Conservation (phyloP, 495 filamentous ascomycete genomes). For the Darksidea phi region DNA sequence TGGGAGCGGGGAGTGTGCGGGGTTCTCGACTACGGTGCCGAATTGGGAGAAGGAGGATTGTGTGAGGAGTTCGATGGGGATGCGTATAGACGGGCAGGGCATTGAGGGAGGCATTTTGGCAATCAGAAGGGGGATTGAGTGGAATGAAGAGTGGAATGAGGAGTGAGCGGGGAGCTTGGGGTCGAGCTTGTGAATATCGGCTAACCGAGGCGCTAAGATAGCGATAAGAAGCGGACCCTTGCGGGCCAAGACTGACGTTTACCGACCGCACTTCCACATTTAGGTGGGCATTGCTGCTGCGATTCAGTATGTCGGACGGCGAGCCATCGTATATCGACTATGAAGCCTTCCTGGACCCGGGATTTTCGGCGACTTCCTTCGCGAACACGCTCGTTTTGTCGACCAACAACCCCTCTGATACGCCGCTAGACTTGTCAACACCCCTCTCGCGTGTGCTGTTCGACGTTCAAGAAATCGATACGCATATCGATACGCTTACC, state of each 20-base stretch:
- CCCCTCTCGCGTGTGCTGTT: constrained; percentile 93
- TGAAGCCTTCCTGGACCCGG: constrained; percentile 81
- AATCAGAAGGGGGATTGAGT: background rate
- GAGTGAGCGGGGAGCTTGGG: background rate
- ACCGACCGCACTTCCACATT: background rate
- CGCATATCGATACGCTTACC: constrained; percentile 86
- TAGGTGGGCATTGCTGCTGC: background rate
- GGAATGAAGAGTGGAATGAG: background rate
- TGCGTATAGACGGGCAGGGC: constrained; percentile 31
- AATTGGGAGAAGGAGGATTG: constrained; percentile 70
- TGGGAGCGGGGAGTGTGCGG: constrained; percentile 49
- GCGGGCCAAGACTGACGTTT: constrained; percentile 3
- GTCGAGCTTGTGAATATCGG: constrained; percentile 14
- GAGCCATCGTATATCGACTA: constrained; percentile 95
- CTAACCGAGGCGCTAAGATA: constrained; percentile 21
- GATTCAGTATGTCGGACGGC: constrained; percentile 42
- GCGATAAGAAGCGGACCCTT: constrained; percentile 17
- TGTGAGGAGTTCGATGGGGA: constrained; percentile 57
- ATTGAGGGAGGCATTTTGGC: constrained; percentile 37
- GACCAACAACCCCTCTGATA: constrained; percentile 90
- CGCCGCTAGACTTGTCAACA: constrained; percentile 86
- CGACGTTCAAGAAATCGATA: constrained; percentile 95
- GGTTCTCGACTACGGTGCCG: constrained; percentile 78
- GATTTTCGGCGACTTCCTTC: constrained; percentile 75
- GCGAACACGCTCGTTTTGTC: constrained; percentile 83